Conservation (phyloP, 2,329 filamentous ascomycete genomes). For the Colletotrichum sp. region DNA sequence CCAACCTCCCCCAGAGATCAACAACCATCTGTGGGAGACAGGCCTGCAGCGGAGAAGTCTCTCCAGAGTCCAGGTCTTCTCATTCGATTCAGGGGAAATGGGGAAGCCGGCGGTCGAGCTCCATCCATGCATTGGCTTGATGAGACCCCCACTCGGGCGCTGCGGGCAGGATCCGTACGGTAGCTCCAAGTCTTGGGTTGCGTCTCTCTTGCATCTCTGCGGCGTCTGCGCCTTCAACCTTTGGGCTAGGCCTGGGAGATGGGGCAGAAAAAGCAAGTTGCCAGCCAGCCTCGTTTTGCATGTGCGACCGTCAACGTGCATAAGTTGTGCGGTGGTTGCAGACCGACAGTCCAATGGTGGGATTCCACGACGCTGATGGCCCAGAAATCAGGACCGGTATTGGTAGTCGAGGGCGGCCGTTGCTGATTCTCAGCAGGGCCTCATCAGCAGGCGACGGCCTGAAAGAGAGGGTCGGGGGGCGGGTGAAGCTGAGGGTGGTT, state of each 20-base stretch:
- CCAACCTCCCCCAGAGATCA: conserved; percentile 4
- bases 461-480: background rate
- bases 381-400: conserved; percentile 4
- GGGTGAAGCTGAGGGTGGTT: conserved; percentile 15
- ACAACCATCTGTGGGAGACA: background rate
- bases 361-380: conserved; percentile 34
- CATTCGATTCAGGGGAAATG: conserved; percentile 1
- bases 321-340: conserved; percentile 15
- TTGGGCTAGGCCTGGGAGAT: background rate
- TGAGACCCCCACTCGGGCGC: background rate
- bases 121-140: background rate
- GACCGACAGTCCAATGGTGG: conserved; percentile 25
- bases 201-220: background rate
- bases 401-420: background rate
- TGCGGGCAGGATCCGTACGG: conserved; percentile 14
- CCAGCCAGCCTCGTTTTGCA: conserved; percentile 19
- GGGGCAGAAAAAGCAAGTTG: background rate
- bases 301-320: conserved; percentile 17
- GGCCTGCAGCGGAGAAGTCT: background rate
- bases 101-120: background rate
- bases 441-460: background rate
- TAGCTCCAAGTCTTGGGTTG: background rate
- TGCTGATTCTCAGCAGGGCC: background rate
- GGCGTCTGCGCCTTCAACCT: background rate
- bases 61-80: background rate